Conservation (phyloP, 2,329 filamentous ascomycete species). For the Neofusicoccum ribis region DNA sequence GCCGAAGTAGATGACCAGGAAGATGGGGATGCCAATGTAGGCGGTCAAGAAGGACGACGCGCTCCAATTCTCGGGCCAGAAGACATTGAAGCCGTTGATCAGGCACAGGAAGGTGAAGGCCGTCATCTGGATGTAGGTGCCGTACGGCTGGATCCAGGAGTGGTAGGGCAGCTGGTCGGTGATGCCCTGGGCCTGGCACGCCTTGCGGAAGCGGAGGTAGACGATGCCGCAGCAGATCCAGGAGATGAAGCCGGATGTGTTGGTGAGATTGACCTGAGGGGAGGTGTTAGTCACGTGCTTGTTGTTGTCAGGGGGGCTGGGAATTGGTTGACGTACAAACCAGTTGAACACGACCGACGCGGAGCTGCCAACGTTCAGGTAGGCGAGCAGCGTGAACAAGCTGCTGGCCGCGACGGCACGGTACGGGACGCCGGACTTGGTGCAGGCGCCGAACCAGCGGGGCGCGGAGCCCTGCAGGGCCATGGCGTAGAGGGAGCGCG, state of each 20-base stretch:
- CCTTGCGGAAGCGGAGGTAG: conserved; percentile 61
- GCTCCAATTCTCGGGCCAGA: conserved; percentile 66
- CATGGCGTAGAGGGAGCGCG: conserved; percentile 54
- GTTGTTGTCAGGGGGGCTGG: background rate
- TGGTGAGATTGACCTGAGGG: conserved; percentile 61
- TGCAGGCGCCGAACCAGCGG: conserved; percentile 59
- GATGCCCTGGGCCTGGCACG: conserved; percentile 56
- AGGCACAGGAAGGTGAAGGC: conserved; percentile 64
- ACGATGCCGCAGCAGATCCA: conserved; percentile 59
- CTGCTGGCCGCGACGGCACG: conserved; percentile 46
- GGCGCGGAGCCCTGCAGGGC: conserved; percentile 68
- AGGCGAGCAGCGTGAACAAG: conserved; percentile 49
- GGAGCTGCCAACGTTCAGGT: conserved; percentile 49
- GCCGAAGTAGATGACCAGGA: conserved; percentile 54
- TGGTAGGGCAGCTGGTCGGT: conserved; percentile 52
- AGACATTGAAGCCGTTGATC: conserved; percentile 75
- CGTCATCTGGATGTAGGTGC: conserved; percentile 60
- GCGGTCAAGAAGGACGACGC: conserved; percentile 64
- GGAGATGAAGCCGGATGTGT: conserved; percentile 53
- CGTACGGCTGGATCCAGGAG: conserved; percentile 63
- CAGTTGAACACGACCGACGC: conserved; percentile 60
- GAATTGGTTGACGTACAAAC: conserved; percentile 51
- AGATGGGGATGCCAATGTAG: conserved; percentile 65
- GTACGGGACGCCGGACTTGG: conserved; percentile 59
- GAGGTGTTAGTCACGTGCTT: background rate